These are phyloP conservation scores for Alnus rubra DNA, from an alignment of 306 rosid genomes.

Conservation along the genomic window DNA sequence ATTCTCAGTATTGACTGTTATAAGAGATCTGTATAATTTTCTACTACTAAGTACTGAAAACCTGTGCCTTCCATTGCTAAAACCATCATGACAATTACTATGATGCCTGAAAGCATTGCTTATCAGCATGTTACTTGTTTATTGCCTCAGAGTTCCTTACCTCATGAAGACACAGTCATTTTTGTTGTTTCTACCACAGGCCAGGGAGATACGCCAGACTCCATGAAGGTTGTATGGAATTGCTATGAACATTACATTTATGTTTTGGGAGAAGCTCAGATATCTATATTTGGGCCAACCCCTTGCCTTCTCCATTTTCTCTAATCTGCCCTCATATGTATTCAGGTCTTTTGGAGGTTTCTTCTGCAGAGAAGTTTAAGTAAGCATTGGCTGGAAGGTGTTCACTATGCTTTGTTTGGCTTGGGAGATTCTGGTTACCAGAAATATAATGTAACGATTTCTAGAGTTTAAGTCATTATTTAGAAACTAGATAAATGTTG, in stretches of 20 bases:
- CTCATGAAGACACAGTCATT: conserved; percentile 61
- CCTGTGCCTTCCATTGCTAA: neutral
- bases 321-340: neutral
- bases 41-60: neutral
- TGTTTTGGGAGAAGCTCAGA: neutral
- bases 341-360: conserved; percentile 86
- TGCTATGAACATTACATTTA: neutral
- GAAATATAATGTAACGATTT: conserved; percentile 73
- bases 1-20: neutral
- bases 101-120: conserved; percentile 8
- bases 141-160: conserved; percentile 52
- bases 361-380: conserved; percentile 74
- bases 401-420: conserved; percentile 79
- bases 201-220: conserved; percentile 90
- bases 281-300: neutral
- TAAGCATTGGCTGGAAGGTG: conserved; percentile 69
- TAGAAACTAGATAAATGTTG: neutral
- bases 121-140: conserved; percentile 17
- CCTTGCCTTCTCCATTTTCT: conserved; percentile 15
- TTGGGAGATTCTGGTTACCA: conserved; percentile 95
- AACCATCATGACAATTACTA: conserved; percentile 6
- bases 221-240: conserved; percentile 68
- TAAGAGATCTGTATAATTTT: neutral
- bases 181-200: conserved; percentile 97
- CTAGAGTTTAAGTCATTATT: conserved; percentile 2